Evolutionary conservation across 176 grass and related monocot species (phyloP).

Genomic region (Ensete glaucum): DNA sequence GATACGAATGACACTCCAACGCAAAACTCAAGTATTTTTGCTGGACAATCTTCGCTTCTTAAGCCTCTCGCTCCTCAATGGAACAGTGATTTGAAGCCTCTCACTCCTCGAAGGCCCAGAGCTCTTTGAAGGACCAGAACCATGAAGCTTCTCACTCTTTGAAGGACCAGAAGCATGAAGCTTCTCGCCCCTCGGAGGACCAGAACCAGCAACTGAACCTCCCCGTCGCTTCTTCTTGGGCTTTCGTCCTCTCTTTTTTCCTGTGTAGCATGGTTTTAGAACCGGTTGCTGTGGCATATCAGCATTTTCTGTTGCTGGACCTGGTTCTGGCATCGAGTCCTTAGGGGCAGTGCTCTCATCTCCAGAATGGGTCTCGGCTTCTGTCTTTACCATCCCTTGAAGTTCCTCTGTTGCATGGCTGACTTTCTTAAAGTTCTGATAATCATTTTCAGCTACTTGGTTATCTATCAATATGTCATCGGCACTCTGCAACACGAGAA

Average conservation of each 20-base stretch:
- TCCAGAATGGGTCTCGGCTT: conserved; percentile 34
- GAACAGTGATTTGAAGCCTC: not conserved
- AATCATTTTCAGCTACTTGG: conserved; percentile 30
- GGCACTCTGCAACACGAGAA: conserved; percentile 38
- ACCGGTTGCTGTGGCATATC: conserved; percentile 28
- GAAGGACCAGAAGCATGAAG: not conserved
- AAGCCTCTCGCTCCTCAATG: conserved; percentile 5
- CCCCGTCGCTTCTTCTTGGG: conserved; percentile 27
- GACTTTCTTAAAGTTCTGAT: conserved; percentile 33
- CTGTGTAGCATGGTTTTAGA: conserved; percentile 50
- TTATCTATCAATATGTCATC: conserved; percentile 90
- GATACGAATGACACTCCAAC: no score
- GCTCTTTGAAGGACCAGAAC: not conserved
- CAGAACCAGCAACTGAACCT: not conserved
- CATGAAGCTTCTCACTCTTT: not conserved
- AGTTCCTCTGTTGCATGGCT: conserved; percentile 34
- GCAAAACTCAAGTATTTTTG: no score
- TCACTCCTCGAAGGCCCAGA: not conserved
- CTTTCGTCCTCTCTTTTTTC: conserved; percentile 49
- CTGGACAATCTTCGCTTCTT: not conserved
- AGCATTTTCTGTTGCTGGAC: conserved; percentile 22
- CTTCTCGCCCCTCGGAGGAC: not conserved
- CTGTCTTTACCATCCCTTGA: conserved; percentile 34
- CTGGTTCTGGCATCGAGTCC: conserved; percentile 22
- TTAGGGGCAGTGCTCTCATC: conserved; percentile 51